Conservation (phyloP, 805 yeast genomes). For the Myxozyma neotropica region DNA sequence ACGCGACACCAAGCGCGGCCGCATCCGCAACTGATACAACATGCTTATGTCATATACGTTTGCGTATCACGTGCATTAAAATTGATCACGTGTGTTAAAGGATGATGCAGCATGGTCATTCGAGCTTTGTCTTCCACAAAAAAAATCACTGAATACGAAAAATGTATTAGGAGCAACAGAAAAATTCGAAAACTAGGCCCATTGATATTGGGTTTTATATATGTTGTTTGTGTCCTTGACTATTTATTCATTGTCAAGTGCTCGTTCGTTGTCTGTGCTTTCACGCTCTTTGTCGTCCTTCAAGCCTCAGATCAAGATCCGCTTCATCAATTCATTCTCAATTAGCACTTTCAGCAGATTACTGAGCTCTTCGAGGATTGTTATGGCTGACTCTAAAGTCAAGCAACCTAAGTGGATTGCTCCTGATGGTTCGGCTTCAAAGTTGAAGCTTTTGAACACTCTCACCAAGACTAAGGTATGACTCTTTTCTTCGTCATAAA, state of each 20-base stretch:
- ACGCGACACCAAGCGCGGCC: too few species aligned
- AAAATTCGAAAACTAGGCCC: not conserved
- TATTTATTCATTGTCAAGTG: not conserved
- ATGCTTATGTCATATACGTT: too few species aligned
- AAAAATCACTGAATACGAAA: too few species aligned
- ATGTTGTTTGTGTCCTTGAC: not conserved
- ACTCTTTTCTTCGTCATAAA: too few species aligned
- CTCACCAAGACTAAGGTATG: slow-evolving; percentile 78
- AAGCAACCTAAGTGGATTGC: slow-evolving; percentile 58
- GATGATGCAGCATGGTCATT: not conserved
- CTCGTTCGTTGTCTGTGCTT: not conserved
- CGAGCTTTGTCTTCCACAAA: not conserved
- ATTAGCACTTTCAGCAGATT: not conserved
- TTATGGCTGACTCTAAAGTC: not conserved
- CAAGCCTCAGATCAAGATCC: not conserved
- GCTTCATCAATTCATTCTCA: not conserved
- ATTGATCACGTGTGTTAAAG: too few species aligned
- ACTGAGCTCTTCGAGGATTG: not conserved
- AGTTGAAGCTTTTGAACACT: slow-evolving; percentile 41
- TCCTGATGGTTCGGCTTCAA: slow-evolving; percentile 41
- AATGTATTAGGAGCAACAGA: too few species aligned
- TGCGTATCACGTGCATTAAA: too few species aligned
- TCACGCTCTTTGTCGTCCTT: not conserved
- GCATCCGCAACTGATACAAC: too few species aligned
- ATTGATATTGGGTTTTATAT: not conserved